These are phyloP conservation scores for Sordariomycetes sp. DNA, from an alignment of 2,329 filamentous ascomycete species.

Conservation along the genomic window DNA sequence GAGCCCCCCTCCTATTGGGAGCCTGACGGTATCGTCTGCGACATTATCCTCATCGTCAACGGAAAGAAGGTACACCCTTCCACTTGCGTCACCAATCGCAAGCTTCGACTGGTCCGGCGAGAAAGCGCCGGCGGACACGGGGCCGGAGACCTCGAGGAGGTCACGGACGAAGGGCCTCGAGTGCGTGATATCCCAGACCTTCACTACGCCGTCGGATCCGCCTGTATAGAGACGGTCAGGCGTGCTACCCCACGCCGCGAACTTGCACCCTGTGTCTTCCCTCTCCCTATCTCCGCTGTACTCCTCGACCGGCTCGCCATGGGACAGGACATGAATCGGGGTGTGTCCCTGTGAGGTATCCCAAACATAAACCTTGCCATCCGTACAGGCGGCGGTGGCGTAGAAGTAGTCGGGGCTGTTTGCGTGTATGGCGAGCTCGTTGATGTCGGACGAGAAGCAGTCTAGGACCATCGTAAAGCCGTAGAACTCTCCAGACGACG, in stretches of 20 bases:
- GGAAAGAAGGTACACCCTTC: constrained; percentile 45
- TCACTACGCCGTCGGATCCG: constrained; percentile 51
- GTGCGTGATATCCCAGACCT: constrained; percentile 50
- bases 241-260: constrained; percentile 49
- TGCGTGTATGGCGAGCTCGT: constrained; percentile 48
- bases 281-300: constrained; percentile 34
- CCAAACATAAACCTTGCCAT: constrained; percentile 53
- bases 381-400: constrained; percentile 50
- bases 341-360: constrained; percentile 45
- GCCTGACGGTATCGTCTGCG: constrained; percentile 19
- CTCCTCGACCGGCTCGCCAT: constrained; percentile 33
- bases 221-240: constrained; percentile 51
- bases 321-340: constrained; percentile 43
- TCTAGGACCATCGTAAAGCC: constrained; percentile 43
- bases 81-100: constrained; percentile 50
- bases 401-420: constrained; percentile 40
- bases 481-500: constrained; percentile 12
- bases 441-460: constrained; percentile 49
- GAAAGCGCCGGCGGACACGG: constrained; percentile 48
- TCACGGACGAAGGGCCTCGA: constrained; percentile 35
- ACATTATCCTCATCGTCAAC: constrained; percentile 31
- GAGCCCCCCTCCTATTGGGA: constrained; percentile 20
- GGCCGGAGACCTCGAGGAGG: constrained; percentile 41
- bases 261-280: constrained; percentile 53
- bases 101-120: constrained; percentile 44